Evolutionary conservation across 139 green algal species (phyloP).

Genomic region (Raphidocelis subcapitata): DNA sequence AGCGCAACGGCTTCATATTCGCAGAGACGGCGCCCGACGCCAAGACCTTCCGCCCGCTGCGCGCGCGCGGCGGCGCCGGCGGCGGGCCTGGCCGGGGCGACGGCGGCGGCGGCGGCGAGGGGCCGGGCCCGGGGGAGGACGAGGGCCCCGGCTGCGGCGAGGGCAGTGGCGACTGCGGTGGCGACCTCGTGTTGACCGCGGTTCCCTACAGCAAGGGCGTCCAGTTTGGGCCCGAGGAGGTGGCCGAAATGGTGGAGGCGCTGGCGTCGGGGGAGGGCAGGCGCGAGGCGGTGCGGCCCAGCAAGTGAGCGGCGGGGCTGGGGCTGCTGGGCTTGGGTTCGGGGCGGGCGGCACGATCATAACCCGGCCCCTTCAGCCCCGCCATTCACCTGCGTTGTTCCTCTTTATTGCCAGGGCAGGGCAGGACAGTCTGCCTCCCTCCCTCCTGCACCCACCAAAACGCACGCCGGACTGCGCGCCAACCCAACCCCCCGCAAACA

Average conservation of each 20-base stretch:
- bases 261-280: conserved; percentile 31
- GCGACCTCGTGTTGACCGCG: conserved; percentile 46
- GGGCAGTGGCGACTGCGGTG: background rate
- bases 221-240: conserved; percentile 63
- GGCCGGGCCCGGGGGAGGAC: background rate
- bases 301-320: conserved; percentile 19
- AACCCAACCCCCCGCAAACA: background rate
- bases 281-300: conserved; percentile 34
- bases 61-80: background rate
- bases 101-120: background rate
- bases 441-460: background rate
- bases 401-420: background rate
- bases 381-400: too few species aligned
- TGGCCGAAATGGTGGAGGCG: conserved; percentile 58
- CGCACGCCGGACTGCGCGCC: too few species aligned
- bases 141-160: background rate
- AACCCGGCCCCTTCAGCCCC: background rate
- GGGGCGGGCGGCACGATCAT: conserved; percentile 2
- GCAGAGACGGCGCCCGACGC: conserved; percentile 32
- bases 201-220: conserved; percentile 60
- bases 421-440: background rate
- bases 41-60: background rate
- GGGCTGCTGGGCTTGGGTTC: background rate
- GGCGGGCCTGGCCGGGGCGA: background rate
- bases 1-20: conserved; percentile 92